A percentile compares a stretch with the other conserved stretches of the same genome.
phyloP scores from a whole-genome alignment of 371 early-diverging fungal genomes.

The Saksenaea vasiformis region DNA sequence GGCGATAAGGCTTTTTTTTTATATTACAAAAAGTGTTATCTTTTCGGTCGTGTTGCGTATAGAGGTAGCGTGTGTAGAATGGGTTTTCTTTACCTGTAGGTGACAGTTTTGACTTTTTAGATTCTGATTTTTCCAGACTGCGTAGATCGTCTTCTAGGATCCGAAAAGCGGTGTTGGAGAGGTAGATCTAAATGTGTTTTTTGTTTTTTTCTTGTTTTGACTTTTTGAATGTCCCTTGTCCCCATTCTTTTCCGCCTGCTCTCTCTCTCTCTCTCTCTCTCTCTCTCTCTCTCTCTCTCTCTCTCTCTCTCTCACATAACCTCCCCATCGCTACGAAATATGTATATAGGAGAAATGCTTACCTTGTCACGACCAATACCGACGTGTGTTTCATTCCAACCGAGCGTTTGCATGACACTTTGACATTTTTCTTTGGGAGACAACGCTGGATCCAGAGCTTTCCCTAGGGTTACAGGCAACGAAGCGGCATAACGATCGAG shows the following conservation, averaged over 20 bases:
- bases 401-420: constrained; percentile 51
- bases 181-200: constrained; percentile 50
- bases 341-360: constrained; percentile 7
- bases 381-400: constrained; percentile 68
- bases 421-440: constrained; percentile 50
- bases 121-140: constrained; percentile 44
- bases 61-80: background rate
- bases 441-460: constrained; percentile 42
- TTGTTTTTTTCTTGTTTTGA: background rate
- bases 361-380: constrained; percentile 62
- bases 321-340: background rate
- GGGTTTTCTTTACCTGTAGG: constrained; percentile 15
- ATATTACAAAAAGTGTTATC: background rate
- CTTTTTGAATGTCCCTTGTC: background rate
- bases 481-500: constrained; percentile 68
- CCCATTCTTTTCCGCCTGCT: background rate
- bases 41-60: background rate
- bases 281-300: background rate
- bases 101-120: constrained; percentile 44
- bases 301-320: too few relatives aligned
- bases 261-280: background rate
- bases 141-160: constrained; percentile 66
- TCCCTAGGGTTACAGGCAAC: constrained; percentile 44
- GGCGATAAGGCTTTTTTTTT: constrained; percentile 1
- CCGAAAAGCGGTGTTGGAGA: constrained; percentile 75